These are phyloP conservation scores for Cryptosporidium meleagridis DNA, from an alignment of 169 alveolate genomes.

Conservation along the genomic window DNA sequence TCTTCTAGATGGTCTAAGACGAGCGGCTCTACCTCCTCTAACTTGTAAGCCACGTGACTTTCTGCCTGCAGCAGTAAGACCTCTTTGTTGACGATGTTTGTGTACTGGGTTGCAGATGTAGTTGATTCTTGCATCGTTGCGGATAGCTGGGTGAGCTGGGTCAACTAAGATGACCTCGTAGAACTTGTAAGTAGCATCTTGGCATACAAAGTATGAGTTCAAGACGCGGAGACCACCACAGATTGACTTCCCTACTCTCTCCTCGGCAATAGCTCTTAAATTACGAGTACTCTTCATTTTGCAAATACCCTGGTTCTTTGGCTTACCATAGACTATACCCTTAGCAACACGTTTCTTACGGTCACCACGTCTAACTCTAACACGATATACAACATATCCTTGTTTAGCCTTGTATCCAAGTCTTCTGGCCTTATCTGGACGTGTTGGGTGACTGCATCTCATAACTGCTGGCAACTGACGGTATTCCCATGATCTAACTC, in stretches of 20 bases:
- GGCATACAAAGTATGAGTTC: conserved; percentile 99
- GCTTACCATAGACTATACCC: conserved; percentile 99
- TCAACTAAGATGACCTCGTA: conserved; percentile 98
- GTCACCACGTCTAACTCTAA: conserved; percentile 99
- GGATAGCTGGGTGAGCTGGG: conserved; percentile 97
- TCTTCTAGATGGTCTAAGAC: conserved; percentile 94
- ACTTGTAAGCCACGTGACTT: conserved; percentile 92
- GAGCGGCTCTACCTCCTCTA: conserved; percentile 94
- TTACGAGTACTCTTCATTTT: conserved; percentile 96
- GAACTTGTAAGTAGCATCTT: conserved; percentile 98
- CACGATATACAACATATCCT: conserved; percentile 98
- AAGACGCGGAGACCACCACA: conserved; percentile 96
- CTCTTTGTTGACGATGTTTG: conserved; percentile 99
- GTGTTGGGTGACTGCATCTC: conserved; percentile 93
- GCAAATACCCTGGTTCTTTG: conserved; percentile 95
- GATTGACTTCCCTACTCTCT: conserved; percentile 96
- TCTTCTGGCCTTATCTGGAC: conserved; percentile 98
- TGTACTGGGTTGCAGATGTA: conserved; percentile 97
- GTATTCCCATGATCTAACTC: conserved; percentile 99
- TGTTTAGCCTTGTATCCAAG: conserved; percentile 99
- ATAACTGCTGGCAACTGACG: conserved; percentile 97
- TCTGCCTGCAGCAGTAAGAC: conserved; percentile 93
- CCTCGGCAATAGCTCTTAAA: conserved; percentile 98
- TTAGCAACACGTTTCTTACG: conserved; percentile 97
- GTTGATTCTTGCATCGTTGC: conserved; percentile 98